Evolutionary conservation across 2,329 filamentous ascomycete genomes (phyloP), one percentile per base, ranked within the genome.

Genomic region (Monilinia polystroma): DNA sequence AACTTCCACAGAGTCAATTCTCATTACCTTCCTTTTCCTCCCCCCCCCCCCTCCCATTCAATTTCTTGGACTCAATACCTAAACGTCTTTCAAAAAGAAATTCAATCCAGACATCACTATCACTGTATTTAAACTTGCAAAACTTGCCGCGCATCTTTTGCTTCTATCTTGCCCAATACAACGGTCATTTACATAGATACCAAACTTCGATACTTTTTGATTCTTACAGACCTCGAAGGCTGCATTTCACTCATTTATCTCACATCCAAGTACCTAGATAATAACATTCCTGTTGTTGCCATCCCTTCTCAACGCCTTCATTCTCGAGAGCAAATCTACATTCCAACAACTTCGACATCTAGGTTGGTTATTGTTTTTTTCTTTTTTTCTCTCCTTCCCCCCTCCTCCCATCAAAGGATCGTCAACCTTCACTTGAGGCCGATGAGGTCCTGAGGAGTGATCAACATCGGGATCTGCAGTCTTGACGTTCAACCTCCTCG

Each of bases 31-130:
- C 32, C 32, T 35, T 35, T 29, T 38, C 41, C n/a, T 8, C 10
- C 38, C 7, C 23, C 23, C 23, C 23, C 23, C 51, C 47, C 47
- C 23, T 51, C 38, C 49, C 10, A 38, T 26, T 41, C 38, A 12
- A 45, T 64, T 26, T 64, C 62, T 57, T 64, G 62, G 62, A 16
- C 62, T 35, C 5, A 35, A 35, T 3, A 35, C 32, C 16, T 7
- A 47, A 26, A 49, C 43, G 26, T 59, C 57, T 47, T 32, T 10
- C 26, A 14, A 11, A 26, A 54, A 55, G 14, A 63, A n/a, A 45
- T 47, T 14, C 32, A 35, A 35, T 35, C 32, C 32, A 35, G 32
- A 7, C 1, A 35, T 35, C 7, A 35, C 32, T 35, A 35, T 35
- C 7, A 35, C 32, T 35, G 5, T 35, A 35, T 35, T 35, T 35